Evolutionary conservation across 176 grass and related monocot genomes (phyloP).

Genomic region (Carex parvula): DNA sequence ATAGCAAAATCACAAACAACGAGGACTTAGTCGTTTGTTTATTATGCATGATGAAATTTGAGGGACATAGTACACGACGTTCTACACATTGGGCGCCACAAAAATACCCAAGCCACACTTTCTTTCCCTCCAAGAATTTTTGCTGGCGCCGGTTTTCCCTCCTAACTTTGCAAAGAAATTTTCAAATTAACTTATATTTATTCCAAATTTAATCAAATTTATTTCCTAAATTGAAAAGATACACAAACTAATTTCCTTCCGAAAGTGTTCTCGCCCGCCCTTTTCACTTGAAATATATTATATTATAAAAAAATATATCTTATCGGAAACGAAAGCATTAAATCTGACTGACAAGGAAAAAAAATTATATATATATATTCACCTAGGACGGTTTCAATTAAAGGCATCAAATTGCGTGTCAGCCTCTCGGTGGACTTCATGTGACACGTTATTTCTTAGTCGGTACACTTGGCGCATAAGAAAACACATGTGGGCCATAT

Average conservation of each 20-base stretch:
- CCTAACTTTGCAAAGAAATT: background rate
- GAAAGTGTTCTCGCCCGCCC: no score
- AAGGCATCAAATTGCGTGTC: conserved; percentile 23
- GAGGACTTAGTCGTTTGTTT: no score
- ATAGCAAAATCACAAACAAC: background rate
- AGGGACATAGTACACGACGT: background rate
- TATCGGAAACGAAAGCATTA: background rate
- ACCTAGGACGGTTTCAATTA: background rate
- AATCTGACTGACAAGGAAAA: background rate
- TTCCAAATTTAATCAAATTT: background rate
- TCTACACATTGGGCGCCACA: background rate
- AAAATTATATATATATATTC: no score
- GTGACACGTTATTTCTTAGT: background rate
- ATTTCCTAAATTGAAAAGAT: background rate
- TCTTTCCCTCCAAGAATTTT: conserved; percentile 22
- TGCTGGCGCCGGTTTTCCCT: background rate
- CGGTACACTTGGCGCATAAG: background rate
- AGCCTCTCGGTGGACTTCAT: background rate
- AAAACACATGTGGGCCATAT: background rate
- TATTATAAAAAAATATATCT: background rate
- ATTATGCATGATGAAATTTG: no score
- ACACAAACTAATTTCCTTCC: background rate
- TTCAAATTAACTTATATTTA: background rate
- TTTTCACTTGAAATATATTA: background rate
- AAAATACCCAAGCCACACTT: background rate